Evolutionary conservation across 1,139 yeast species (phyloP).

Genomic region (Saccharomyces hybrid): DNA sequence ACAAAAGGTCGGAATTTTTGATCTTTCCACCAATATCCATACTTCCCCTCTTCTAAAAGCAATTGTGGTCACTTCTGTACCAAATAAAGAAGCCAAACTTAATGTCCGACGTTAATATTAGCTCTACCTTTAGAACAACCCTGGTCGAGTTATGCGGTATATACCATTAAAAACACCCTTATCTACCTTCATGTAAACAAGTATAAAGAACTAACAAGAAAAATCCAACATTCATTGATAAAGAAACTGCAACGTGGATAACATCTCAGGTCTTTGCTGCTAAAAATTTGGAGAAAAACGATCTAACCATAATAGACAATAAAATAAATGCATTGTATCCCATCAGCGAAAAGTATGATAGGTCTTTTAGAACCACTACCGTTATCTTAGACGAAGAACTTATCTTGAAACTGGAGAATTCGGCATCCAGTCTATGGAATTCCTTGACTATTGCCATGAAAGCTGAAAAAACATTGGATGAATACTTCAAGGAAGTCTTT

Average conservation of each 20-base stretch:
- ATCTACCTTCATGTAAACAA: background rate
- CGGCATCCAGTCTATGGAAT: slow-evolving; percentile 24
- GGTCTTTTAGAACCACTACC: slow-evolving; percentile 14
- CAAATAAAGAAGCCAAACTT: background rate
- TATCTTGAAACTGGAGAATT: slow-evolving; percentile 16
- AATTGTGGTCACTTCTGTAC: too few species aligned
- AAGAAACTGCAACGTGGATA: slow-evolving; percentile 19
- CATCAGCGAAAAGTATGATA: slow-evolving; percentile 19
- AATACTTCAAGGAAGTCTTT: slow-evolving; percentile 2
- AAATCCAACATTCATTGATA: too few species aligned
- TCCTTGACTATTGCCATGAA: slow-evolving; percentile 14
- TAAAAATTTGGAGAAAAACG: slow-evolving; percentile 5
- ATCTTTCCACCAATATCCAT: background rate
- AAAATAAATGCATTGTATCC: slow-evolving; percentile 18
- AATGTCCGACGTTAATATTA: slow-evolving; percentile 5
- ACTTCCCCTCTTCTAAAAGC: background rate
- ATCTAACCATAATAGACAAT: slow-evolving; percentile 7
- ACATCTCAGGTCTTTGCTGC: slow-evolving; percentile 11
- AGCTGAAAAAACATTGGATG: background rate
- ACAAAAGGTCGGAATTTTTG: background rate
- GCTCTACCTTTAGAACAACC: slow-evolving; percentile 12
- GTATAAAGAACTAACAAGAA: background rate
- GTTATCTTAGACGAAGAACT: slow-evolving; percentile 12
- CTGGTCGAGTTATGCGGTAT: slow-evolving; percentile 17
- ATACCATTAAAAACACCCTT: background rate